phyloP scores from a whole-genome alignment of 2,329 filamentous ascomycete species.

The Colletotrichum siamense region DNA sequence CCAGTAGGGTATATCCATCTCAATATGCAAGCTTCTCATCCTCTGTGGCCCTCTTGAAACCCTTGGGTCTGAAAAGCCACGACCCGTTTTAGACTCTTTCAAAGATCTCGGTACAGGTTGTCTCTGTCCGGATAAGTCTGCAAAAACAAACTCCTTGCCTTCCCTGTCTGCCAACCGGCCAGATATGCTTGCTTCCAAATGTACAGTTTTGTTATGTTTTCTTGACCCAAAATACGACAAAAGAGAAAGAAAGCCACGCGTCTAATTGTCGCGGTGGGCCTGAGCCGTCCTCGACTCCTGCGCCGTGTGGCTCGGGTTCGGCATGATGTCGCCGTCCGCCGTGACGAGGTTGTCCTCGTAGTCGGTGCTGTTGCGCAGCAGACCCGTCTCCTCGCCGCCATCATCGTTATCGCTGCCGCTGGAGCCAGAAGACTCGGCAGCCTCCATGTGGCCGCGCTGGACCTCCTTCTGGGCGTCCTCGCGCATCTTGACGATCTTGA shows the following conservation, averaged over 20 bases:
- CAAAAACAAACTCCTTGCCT: conserved; percentile 10
- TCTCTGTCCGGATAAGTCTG: background rate
- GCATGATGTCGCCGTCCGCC: conserved; percentile 44
- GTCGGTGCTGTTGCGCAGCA: conserved; percentile 47
- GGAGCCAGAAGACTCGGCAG: conserved; percentile 37
- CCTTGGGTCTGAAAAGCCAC: background rate
- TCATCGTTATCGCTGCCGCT: conserved; percentile 48
- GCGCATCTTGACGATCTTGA: conserved; percentile 92
- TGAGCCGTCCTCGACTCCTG: conserved; percentile 19
- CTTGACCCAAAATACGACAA: conserved; percentile 12
- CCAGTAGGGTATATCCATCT: conserved; percentile 17
- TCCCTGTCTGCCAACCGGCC: background rate
- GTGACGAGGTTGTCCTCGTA: conserved; percentile 42
- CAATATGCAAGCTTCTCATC: background rate
- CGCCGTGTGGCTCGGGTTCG: conserved; percentile 34
- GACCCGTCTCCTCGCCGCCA: conserved; percentile 50
- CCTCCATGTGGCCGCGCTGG: conserved; percentile 44
- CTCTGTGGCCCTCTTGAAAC: background rate
- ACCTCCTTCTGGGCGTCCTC: conserved; percentile 68
- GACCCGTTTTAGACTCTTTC: background rate
- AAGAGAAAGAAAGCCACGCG: conserved; percentile 19
- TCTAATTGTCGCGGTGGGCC: conserved; percentile 22
- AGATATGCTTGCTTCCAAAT: background rate
- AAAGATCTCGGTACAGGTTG: background rate
- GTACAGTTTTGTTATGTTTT: background rate